Conservation (phyloP, 2,329 filamentous ascomycete genomes). For the Aureobasidium lini region DNA sequence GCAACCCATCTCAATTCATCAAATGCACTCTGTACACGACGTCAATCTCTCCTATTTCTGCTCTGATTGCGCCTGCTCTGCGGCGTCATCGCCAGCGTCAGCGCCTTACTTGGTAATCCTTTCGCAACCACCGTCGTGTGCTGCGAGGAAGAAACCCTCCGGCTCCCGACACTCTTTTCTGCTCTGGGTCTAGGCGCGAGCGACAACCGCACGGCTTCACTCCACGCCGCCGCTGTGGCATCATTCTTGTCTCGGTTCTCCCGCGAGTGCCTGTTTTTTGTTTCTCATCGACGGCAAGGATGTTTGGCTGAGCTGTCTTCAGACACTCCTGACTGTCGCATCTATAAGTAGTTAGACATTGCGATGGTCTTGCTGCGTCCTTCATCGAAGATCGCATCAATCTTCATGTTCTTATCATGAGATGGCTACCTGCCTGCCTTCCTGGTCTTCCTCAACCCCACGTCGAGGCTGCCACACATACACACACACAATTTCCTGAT, state of each 20-base stretch:
- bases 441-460: neutral
- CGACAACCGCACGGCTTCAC: neutral
- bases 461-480: conserved; percentile 8
- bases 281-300: conserved; percentile 2
- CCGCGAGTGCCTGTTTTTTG: neutral
- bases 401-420: neutral
- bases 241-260: conserved; percentile 3
- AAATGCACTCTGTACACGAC: neutral
- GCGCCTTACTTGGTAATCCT: neutral
- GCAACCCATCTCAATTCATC: neutral
- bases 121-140: neutral
- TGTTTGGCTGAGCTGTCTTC: neutral
- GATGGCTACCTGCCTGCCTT: neutral
- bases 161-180: neutral
- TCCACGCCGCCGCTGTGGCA: neutral
- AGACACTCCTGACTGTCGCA: neutral
- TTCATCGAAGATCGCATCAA: neutral
- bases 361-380: neutral
- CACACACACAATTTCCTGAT: conserved; percentile 8
- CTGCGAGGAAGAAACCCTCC: neutral
- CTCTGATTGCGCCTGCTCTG: neutral
- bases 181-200: neutral
- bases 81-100: conserved; percentile 4
- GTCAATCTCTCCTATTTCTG: neutral
- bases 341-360: neutral